phyloP scores from a whole-genome alignment of 2,329 filamentous ascomycete species.

The Fusarium sp. region DNA sequence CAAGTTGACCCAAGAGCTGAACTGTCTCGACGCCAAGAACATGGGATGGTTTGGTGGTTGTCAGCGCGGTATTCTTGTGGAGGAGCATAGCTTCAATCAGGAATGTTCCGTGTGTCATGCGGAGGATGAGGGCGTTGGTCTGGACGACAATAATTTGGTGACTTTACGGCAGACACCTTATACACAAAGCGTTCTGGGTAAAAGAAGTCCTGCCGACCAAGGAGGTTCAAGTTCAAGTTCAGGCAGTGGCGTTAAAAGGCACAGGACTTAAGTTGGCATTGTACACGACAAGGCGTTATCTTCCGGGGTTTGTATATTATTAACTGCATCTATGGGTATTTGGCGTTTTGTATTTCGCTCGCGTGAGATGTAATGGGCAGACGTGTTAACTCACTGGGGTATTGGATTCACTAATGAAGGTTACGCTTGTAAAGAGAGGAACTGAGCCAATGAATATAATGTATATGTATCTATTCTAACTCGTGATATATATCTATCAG shows the following conservation, averaged over 20 bases:
- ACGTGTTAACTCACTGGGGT: background rate
- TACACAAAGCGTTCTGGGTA: conserved; percentile 25
- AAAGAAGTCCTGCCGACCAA: conserved; percentile 40
- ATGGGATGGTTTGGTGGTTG: conserved; percentile 60
- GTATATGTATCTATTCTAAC: background rate
- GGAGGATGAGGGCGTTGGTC: conserved; percentile 58
- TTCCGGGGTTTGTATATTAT: conserved; percentile 1
- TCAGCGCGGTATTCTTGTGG: conserved; percentile 54
- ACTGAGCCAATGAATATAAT: background rate
- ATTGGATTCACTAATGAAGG: background rate
- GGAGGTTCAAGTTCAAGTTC: conserved; percentile 18
- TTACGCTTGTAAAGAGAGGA: background rate
- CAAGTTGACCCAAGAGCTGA: conserved; percentile 60
- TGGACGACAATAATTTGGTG: conserved; percentile 50
- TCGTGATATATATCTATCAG: background rate
- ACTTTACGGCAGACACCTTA: conserved; percentile 8
- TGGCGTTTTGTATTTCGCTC: background rate
- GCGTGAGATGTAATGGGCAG: background rate
- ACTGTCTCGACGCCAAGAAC: conserved; percentile 64
- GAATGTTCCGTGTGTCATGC: conserved; percentile 60
- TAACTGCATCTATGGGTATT: background rate
- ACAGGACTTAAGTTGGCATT: conserved; percentile 45
- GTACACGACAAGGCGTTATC: background rate
- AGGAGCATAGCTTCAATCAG: conserved; percentile 61
- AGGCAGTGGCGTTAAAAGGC: conserved; percentile 47